Percentiles rank a stretch among this genome's conserved stretches.
Evolutionary conservation across 257 asterid genomes (phyloP).

Genomic region (Osmanthus fragrans): DNA sequence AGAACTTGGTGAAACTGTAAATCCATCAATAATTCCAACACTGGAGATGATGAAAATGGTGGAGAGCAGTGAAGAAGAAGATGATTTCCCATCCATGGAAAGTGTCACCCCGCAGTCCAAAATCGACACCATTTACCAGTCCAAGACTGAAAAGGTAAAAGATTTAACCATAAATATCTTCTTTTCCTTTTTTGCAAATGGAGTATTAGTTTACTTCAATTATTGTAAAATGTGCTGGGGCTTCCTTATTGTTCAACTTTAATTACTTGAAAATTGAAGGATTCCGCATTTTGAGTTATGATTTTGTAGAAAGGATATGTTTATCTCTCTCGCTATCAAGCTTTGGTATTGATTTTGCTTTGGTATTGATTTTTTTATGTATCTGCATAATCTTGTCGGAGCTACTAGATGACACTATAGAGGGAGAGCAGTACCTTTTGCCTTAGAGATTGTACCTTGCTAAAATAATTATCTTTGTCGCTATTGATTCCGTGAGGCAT

Average conservation of each 20-base stretch:
- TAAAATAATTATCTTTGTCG: not conserved
- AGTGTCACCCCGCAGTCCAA: conserved; percentile 94
- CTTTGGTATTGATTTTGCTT: not conserved
- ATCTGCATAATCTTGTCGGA: not conserved
- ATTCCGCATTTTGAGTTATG: conserved; percentile 11
- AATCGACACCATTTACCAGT: conserved; percentile 91
- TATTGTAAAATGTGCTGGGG: not conserved
- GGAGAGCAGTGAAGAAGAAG: conserved; percentile 99
- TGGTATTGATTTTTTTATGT: too few species aligned
- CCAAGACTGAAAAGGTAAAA: conserved; percentile 89
- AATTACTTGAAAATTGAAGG: conserved; percentile 6
- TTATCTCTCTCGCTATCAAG: not conserved
- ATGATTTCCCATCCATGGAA: conserved; percentile 94
- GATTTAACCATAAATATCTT: not conserved
- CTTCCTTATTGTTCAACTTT: not conserved
- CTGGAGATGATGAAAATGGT: conserved; percentile 67
- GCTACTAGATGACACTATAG: too few species aligned
- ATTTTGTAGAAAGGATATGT: not conserved
- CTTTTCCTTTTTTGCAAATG: not conserved
- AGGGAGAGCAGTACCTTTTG: not conserved
- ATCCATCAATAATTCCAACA: not conserved
- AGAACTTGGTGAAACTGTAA: not conserved
- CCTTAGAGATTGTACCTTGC: not conserved
- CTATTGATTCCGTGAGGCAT: conserved; percentile 1
- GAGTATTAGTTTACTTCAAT: conserved; percentile 16